Conservation (phyloP, 2,329 filamentous ascomycete genomes). For the Rhinocladiella mackenziei region DNA sequence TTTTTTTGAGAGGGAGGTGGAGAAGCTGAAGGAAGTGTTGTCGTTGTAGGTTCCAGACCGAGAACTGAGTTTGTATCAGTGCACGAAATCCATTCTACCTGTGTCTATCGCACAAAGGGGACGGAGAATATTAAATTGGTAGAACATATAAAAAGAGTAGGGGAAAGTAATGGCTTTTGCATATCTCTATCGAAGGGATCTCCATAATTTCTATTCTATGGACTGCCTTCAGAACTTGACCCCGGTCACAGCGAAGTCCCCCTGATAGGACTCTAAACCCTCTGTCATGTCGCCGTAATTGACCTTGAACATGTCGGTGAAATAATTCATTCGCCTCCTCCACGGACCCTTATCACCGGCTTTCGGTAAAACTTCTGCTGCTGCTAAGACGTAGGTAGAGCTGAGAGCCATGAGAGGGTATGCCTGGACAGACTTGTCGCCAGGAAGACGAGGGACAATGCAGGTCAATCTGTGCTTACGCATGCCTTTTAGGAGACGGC, state of each 20-base stretch:
- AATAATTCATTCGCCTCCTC: constrained; percentile 38
- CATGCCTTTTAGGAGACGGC: constrained; percentile 34
- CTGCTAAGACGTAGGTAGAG: constrained; percentile 39
- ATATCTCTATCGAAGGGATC: too few species aligned
- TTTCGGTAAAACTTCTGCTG: constrained; percentile 34
- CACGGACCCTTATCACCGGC: constrained; percentile 39
- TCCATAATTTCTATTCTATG: too few species aligned
- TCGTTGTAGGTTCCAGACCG: not conserved
- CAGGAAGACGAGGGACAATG: constrained; percentile 7
- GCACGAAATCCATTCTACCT: too few species aligned
- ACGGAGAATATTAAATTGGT: too few species aligned
- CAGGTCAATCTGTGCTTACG: constrained; percentile 1
- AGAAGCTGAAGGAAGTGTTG: constrained; percentile 7
- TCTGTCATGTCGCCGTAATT: constrained; percentile 36
- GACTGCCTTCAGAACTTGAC: constrained; percentile 2
- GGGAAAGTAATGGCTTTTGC: too few species aligned
- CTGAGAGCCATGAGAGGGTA: constrained; percentile 35
- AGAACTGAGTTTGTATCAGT: too few species aligned
- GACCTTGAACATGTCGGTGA: constrained; percentile 37
- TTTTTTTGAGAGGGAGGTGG: constrained; percentile 10
- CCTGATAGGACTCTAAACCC: constrained; percentile 31
- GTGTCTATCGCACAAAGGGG: too few species aligned
- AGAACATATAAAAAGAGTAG: too few species aligned
- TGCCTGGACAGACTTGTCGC: not conserved
- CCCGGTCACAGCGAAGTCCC: not conserved